These are phyloP conservation scores for Ceratocystis alfenasii DNA, from an alignment of 2,329 filamentous ascomycete species.

Conservation along the genomic window DNA sequence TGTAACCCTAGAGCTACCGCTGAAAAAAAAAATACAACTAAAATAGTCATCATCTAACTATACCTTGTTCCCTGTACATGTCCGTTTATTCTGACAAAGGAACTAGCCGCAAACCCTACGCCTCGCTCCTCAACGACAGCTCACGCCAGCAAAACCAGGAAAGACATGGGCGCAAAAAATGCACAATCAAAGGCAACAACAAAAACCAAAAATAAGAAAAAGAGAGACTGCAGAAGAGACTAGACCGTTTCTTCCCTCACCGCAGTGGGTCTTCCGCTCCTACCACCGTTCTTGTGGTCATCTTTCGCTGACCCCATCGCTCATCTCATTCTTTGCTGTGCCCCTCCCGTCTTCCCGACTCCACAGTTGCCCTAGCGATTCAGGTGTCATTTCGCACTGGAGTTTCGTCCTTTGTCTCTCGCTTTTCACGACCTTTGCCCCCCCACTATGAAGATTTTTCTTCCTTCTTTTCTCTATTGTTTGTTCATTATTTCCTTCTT, in stretches of 20 bases:
- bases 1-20: too few species aligned
- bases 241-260: not conserved
- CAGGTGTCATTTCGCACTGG: constrained; percentile 1
- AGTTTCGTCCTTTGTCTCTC: not conserved
- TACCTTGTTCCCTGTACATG: not conserved
- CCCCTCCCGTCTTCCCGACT: not conserved
- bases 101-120: constrained; percentile 4
- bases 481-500: not conserved
- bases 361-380: constrained; percentile 5
- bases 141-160: too few species aligned
- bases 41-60: too few species aligned
- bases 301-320: not conserved
- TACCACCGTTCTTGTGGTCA: too few species aligned
- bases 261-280: not conserved
- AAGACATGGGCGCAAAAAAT: not conserved
- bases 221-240: too few species aligned
- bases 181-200: not conserved
- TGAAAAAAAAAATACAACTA: too few species aligned
- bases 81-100: not conserved
- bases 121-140: too few species aligned
- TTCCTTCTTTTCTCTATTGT: not conserved
- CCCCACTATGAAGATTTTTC: not conserved
- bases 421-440: not conserved
- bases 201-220: not conserved
- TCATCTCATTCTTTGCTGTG: constrained; percentile 1